Base-by-base conservation (phyloP, 2,329 filamentous ascomycete species). In the Helminthosporium solani region DNA sequence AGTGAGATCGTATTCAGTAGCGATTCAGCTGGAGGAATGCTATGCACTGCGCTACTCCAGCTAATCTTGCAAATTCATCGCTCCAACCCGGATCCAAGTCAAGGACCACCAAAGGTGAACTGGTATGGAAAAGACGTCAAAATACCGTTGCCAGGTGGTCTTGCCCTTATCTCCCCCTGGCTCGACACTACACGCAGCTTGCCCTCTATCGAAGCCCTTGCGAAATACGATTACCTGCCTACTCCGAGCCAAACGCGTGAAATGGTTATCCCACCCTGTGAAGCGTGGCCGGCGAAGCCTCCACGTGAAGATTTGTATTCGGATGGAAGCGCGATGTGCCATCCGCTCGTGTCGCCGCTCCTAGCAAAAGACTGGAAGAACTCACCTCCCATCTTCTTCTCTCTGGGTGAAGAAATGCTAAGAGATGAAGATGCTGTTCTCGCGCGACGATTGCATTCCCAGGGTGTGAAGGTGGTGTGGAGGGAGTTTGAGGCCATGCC, bases 401-500 rank as follows among this genome's bases (percentile, higher is more conserved):
- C 77, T 54, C 78, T 81, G 0, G 88, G 88, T 0, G 81, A 87
- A 73, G 88, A 94, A 70, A 77, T 86, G 56, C 74, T 92, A 8
- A 74, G 79, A 1, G 86, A 89, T 64, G 87, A 90, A 66, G 78
- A 77, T 49, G 77, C 76, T 52, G 81, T 81, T 42, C 62, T 88
- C 2, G 86, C 84, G 0, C 68, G 72, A 33, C 75, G 77, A 31
- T 73, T 87, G 9, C 73, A 74, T 14, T 53, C 58, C 7, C 80
- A 86, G 36, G 82, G 80, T 4, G 84, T 85, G 0, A 61, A 60
- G 0, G 80, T 91, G 0, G 75, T 81, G 3, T 86, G 84, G 58
- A 82, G 88, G 63, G 81, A 89, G 69, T 94, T 84, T 63, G 84
- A 90, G 65, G 85, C 82, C 2, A 92, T 92, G 88, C 87, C 88